Evolutionary conservation across 225 moss, liverwort and hornwort genomes (phyloP).

Genomic region (Rhytidiadelphus loreus): DNA sequence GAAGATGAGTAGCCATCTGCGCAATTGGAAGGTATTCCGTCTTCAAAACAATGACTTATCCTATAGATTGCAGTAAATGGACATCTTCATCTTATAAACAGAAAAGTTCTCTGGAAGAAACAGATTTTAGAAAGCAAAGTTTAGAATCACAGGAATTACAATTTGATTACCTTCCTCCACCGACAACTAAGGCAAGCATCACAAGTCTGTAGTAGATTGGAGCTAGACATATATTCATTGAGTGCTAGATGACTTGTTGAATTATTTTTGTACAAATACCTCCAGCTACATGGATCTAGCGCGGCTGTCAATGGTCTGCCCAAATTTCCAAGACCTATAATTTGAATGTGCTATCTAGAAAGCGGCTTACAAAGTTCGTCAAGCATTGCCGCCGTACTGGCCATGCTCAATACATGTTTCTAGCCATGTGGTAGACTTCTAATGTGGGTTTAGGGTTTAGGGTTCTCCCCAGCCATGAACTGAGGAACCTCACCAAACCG

Average conservation of each 20-base stretch:
- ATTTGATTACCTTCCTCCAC: neutral
- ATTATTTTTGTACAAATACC: neutral
- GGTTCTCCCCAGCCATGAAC: neutral
- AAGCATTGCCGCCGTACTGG: neutral
- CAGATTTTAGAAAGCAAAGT: too few species aligned
- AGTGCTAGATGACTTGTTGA: neutral
- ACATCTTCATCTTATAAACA: too few species aligned
- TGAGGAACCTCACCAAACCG: neutral
- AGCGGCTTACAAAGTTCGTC: neutral
- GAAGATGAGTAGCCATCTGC: too few species aligned
- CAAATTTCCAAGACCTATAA: neutral
- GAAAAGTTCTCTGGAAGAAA: too few species aligned
- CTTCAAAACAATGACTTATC: too few species aligned
- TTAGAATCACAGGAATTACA: neutral
- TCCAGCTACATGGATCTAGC: neutral
- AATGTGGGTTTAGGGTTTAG: neutral
- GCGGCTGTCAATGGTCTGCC: neutral
- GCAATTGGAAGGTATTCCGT: too few species aligned
- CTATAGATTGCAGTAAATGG: too few species aligned
- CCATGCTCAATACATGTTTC: neutral
- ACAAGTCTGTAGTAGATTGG: neutral
- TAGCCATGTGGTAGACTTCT: neutral
- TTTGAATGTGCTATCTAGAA: neutral
- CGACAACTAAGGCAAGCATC: neutral
- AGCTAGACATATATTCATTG: neutral